These are phyloP conservation scores for Leishmania gerbilli DNA, from an alignment of 208 protist species.

Conservation along the genomic window DNA sequence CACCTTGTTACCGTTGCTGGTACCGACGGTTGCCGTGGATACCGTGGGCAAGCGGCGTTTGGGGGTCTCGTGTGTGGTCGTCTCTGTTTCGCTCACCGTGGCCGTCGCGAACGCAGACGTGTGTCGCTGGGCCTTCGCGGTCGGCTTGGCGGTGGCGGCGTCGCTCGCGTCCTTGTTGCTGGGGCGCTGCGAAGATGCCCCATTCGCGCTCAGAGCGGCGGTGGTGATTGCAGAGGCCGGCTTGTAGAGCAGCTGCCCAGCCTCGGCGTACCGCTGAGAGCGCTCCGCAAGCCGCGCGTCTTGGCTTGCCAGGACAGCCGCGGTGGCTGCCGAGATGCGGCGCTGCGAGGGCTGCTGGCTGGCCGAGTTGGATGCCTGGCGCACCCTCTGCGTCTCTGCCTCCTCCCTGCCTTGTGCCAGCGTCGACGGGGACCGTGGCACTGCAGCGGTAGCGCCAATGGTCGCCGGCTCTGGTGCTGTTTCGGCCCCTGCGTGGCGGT, in stretches of 20 bases:
- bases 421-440: not conserved
- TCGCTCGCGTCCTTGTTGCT: not conserved
- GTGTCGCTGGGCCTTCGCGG: not conserved
- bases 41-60: slow-evolving; percentile 8
- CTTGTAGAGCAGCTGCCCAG: not conserved
- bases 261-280: not conserved
- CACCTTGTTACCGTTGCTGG: not conserved
- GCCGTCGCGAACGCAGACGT: not conserved
- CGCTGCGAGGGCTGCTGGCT: slow-evolving; percentile 6
- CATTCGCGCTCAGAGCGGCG: not conserved
- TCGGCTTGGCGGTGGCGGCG: slow-evolving; percentile 1
- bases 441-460: not conserved
- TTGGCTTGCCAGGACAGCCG: slow-evolving; percentile 7
- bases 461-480: not conserved
- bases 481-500: not conserved
- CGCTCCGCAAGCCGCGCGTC: slow-evolving; percentile 8
- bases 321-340: slow-evolving; percentile 8
- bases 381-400: not conserved
- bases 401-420: not conserved
- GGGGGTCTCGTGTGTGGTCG: slow-evolving; percentile 20
- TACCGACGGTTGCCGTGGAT: not conserved
- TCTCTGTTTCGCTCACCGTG: not conserved
- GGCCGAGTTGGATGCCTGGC: not conserved
- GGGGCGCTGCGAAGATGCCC: not conserved
- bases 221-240: not conserved